phyloP scores from a whole-genome alignment of 2,329 filamentous ascomycete species.

The Cladosporium sp. region DNA sequence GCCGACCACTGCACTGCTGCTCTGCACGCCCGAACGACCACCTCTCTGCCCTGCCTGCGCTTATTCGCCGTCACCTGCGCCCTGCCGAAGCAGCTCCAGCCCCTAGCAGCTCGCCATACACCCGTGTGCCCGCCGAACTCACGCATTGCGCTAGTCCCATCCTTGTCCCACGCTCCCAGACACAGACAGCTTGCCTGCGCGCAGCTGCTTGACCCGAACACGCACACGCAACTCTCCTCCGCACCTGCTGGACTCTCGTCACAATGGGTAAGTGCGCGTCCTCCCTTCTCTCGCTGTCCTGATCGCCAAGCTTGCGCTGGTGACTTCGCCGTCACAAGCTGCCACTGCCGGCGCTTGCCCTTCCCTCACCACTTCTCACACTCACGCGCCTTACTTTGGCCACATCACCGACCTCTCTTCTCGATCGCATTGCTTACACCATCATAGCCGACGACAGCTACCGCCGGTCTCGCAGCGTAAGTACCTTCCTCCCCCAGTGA shows the following conservation, averaged over 20 bases:
- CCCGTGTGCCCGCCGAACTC: constrained; percentile 5
- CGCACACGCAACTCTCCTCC: constrained; percentile 2
- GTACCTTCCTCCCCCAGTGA: constrained; percentile 3
- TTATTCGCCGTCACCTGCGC: constrained; percentile 4
- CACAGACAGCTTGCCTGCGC: background rate
- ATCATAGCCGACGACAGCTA: constrained; percentile 14
- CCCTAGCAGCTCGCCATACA: background rate
- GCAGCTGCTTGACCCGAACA: background rate
- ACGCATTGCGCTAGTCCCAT: constrained; percentile 3
- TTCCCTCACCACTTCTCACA: constrained; percentile 1
- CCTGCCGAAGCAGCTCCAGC: background rate
- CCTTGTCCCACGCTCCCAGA: background rate
- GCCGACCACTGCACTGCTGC: background rate
- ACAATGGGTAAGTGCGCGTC: constrained; percentile 13
- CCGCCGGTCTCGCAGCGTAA: constrained; percentile 13
- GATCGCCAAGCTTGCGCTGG: background rate
- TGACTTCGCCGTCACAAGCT: constrained; percentile 5
- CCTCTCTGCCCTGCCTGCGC: background rate
- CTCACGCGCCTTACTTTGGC: constrained; percentile 5
- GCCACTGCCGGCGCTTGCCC: background rate
- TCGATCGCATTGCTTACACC: constrained; percentile 10
- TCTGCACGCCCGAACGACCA: background rate
- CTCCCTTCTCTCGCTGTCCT: background rate
- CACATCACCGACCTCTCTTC: background rate
- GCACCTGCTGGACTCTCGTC: constrained; percentile 4